A percentile compares a stretch with the other conserved stretches of the same genome.
Evolutionary conservation across 345 rosid genomes (phyloP).

Genomic region (Ceriops decandra): DNA sequence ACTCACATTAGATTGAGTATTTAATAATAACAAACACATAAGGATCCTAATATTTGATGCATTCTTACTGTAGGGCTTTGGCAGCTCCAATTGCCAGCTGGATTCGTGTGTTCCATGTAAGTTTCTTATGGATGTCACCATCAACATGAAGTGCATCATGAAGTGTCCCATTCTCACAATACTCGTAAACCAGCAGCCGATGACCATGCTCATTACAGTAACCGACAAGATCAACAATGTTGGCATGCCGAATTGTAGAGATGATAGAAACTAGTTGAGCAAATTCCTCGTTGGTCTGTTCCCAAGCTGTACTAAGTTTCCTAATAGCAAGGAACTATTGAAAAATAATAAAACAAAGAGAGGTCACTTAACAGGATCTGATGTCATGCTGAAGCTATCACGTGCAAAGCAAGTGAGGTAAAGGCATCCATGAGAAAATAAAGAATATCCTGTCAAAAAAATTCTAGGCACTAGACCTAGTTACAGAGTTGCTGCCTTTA

Average conservation of each 20-base stretch:
- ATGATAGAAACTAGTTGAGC: slow-evolving; percentile 48
- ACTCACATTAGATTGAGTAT: neutral
- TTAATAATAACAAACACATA: neutral
- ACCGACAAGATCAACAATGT: slow-evolving; percentile 71
- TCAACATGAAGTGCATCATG: slow-evolving; percentile 78
- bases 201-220: slow-evolving; percentile 82
- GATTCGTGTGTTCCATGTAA: slow-evolving; percentile 75
- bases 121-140: slow-evolving; percentile 50
- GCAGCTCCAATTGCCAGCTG: slow-evolving; percentile 80
- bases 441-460: neutral
- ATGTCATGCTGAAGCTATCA: slow-evolving; percentile 1
- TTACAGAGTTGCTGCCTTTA: no score
- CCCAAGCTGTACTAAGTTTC: slow-evolving; percentile 58
- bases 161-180: slow-evolving; percentile 62
- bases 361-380: neutral
- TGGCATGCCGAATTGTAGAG: slow-evolving; percentile 58
- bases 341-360: slow-evolving; percentile 16
- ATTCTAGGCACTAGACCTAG: neutral
- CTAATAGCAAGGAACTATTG: slow-evolving; percentile 67
- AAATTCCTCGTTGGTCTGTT: slow-evolving; percentile 61
- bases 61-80: slow-evolving; percentile 74
- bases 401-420: neutral
- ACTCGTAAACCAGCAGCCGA: slow-evolving; percentile 63
- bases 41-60: neutral
- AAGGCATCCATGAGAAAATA: neutral